Percentiles rank a stretch among this genome's conserved stretches.
phyloP scores from a whole-genome alignment of 164 flowering plant genomes.

The Malania oleifera region DNA sequence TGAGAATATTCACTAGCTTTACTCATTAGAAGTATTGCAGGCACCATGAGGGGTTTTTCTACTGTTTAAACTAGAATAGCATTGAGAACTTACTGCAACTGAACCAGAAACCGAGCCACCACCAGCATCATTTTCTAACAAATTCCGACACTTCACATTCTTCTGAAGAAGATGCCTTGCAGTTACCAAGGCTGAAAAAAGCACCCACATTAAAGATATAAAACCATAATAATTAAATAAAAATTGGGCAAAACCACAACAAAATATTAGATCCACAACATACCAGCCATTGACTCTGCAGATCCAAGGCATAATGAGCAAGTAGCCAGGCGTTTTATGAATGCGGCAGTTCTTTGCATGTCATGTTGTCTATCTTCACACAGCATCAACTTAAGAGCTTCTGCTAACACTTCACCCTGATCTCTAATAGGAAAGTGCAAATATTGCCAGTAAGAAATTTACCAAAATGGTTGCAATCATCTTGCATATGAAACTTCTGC shows the following conservation, averaged over 20 bases:
- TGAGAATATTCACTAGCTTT: too few species aligned
- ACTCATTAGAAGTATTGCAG: too few species aligned
- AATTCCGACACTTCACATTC: slow-evolving; percentile 78
- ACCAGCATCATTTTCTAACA: slow-evolving; percentile 90
- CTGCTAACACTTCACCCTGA: slow-evolving; percentile 80
- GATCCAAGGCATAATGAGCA: slow-evolving; percentile 72
- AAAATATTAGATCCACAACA: neutral
- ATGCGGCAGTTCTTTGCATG: slow-evolving; percentile 97
- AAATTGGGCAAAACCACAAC: neutral
- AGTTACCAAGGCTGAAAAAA: slow-evolving; percentile 75
- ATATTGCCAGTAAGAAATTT: neutral
- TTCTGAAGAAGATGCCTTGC: slow-evolving; percentile 76
- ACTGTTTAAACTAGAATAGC: too few species aligned
- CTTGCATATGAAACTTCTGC: neutral
- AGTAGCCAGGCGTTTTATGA: slow-evolving; percentile 86
- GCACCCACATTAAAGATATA: neutral
- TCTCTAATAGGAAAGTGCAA: slow-evolving; percentile 40
- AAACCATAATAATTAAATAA: neutral
- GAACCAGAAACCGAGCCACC: slow-evolving; percentile 94
- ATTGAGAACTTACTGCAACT: slow-evolving; percentile 52
- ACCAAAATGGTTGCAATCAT: neutral
- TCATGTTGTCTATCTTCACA: slow-evolving; percentile 95
- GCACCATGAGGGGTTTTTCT: too few species aligned
- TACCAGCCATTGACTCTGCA: slow-evolving; percentile 94
- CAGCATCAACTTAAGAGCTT: slow-evolving; percentile 83